Base-by-base conservation (phyloP, 1,284 basidiomycete genomes). In the Puccinia coronata region DNA sequence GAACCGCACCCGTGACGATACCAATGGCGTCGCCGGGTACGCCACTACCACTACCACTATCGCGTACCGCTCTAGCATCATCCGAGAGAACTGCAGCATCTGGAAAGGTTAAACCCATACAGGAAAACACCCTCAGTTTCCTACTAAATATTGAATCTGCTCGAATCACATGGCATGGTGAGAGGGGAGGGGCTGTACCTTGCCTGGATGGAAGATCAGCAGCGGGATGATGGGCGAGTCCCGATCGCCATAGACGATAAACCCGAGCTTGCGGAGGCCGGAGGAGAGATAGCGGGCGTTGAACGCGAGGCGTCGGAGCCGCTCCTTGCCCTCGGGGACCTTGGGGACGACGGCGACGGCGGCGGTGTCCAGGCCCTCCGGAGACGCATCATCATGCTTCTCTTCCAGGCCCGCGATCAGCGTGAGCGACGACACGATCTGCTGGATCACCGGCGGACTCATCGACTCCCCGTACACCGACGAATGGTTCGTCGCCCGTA, bases 211-310 rank as follows among this genome's bases (percentile, higher is more conserved):
- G 90, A 95, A 99, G 55, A 99, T 89, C 81, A 99, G 89, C 63
- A 98, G 88, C 0, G 97, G 97, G 3, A 98, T 92, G 83, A 99
- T 95, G 2, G 97, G 96, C 34, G 93, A 95, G 84, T 95, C 92
- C 74, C 91, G 90, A 87, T 94, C 92, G 0, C 96, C 95, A 85
- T 96, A 98, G 12, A 94, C 93, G 88, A 99, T 97, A 89, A 99
- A 99, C 0, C 96, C 97, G 55, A 99, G 91, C 86, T 95, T 96
- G 84, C 91, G 89, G 78, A 99, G 89, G 5, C 92, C 96, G 11
- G 90, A 90, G 83, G 92, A 92, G 75, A 99, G 91, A 88, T 98
- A 99, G 18, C 95, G 91, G 34, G 93, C 90, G 88, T 98, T 99
- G 90, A 99, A 99, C 0, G 95, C 95, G 34, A 99, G 89, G 43